A percentile compares a stretch with the other conserved stretches of the same genome.
phyloP scores from a whole-genome alignment of 768 basidiomycete genomes.

The Xerocomus brunneocitrinus region DNA sequence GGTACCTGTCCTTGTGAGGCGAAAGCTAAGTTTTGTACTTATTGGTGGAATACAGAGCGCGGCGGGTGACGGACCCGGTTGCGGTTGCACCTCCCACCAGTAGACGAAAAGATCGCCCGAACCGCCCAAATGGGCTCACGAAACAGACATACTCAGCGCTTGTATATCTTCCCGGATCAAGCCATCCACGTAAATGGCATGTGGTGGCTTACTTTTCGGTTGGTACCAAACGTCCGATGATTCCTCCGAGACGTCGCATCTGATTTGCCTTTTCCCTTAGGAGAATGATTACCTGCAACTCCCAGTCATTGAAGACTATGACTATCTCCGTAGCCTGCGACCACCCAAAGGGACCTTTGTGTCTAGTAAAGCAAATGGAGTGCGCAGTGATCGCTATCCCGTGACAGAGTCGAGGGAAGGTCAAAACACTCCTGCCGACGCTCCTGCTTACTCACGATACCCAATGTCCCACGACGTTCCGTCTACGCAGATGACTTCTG shows the following conservation, averaged over 20 bases:
- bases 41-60: slow-evolving; percentile 39
- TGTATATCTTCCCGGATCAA: slow-evolving; percentile 57
- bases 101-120: slow-evolving; percentile 71
- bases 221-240: slow-evolving; percentile 20
- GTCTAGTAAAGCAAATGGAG: slow-evolving; percentile 54
- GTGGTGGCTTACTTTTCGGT: slow-evolving; percentile 81
- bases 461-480: slow-evolving; percentile 11
- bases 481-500: slow-evolving; percentile 11
- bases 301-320: slow-evolving; percentile 70
- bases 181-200: slow-evolving; percentile 71
- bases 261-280: slow-evolving; percentile 32
- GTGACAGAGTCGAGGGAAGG: slow-evolving; percentile 15
- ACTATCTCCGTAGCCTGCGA: slow-evolving; percentile 62
- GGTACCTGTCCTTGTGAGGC: slow-evolving; percentile 38
- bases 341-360: slow-evolving; percentile 70
- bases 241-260: background rate
- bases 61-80: slow-evolving; percentile 56
- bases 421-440: slow-evolving; percentile 6
- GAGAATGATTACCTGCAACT: slow-evolving; percentile 64
- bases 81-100: slow-evolving; percentile 54
- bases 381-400: slow-evolving; percentile 24
- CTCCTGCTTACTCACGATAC: slow-evolving; percentile 8
- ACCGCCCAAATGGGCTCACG: slow-evolving; percentile 76
- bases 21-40: background rate
- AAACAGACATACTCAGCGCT: slow-evolving; percentile 83